These are phyloP conservation scores for Kluyveromyces marxianus DNA, from an alignment of 1,139 yeast species.

Conservation along the genomic window DNA sequence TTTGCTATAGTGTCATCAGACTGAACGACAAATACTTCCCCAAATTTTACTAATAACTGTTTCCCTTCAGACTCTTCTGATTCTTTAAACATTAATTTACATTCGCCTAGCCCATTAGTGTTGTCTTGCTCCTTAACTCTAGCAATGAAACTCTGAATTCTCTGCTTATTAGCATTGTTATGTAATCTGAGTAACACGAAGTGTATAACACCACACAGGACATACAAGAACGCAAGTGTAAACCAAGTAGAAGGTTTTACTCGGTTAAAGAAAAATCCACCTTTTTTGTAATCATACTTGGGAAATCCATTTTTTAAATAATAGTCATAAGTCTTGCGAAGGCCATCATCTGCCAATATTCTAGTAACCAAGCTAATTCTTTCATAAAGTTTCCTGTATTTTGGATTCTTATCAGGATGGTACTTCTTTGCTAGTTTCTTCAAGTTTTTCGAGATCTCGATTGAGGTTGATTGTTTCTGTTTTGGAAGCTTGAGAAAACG, in stretches of 20 bases:
- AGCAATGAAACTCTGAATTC: slow-evolving; percentile 45
- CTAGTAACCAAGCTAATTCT: slow-evolving; percentile 68
- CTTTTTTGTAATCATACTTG: slow-evolving; percentile 59
- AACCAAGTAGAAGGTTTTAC: slow-evolving; percentile 38
- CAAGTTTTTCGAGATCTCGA: slow-evolving; percentile 69
- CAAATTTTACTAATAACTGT: slow-evolving; percentile 55
- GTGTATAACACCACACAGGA: slow-evolving; percentile 53
- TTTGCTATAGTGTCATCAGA: slow-evolving; percentile 36
- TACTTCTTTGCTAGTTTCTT: slow-evolving; percentile 60
- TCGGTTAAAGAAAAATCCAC: slow-evolving; percentile 30
- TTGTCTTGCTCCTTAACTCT: slow-evolving; percentile 54
- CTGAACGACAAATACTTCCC: slow-evolving; percentile 66
- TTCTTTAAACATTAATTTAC: slow-evolving; percentile 28
- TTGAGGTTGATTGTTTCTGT: slow-evolving; percentile 37
- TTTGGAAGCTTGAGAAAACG: slow-evolving; percentile 53
- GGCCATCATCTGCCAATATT: slow-evolving; percentile 56
- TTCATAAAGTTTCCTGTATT: slow-evolving; percentile 45
- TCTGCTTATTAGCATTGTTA: slow-evolving; percentile 51
- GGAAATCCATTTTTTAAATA: slow-evolving; percentile 86
- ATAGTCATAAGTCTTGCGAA: slow-evolving; percentile 75
- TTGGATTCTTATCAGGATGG: slow-evolving; percentile 73
- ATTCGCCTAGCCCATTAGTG: slow-evolving; percentile 41
- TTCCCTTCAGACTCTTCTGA: slow-evolving; percentile 43
- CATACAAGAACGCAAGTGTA: slow-evolving; percentile 43
- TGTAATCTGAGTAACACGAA: slow-evolving; percentile 48